phyloP scores from a whole-genome alignment of 257 asterid species.

The Capsicum rhomboideum region DNA sequence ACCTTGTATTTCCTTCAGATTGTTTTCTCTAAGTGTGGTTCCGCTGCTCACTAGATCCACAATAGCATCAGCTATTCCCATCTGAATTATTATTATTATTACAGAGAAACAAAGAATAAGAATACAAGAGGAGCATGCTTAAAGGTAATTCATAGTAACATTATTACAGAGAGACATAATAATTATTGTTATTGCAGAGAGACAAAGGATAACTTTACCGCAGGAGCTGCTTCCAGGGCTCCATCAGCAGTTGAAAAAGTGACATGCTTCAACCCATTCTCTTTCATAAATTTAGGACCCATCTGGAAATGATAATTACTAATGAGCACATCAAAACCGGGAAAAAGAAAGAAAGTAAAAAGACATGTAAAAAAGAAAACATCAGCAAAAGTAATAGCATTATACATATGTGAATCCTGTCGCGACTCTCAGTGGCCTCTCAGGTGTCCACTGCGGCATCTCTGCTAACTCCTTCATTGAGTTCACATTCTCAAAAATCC shows the following conservation, averaged over 20 bases:
- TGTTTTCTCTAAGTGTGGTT: constrained; percentile 85
- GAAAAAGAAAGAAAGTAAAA: not conserved
- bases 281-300: constrained; percentile 88
- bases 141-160: not conserved
- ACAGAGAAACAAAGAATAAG: not conserved
- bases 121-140: not conserved
- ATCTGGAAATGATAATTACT: constrained; percentile 38
- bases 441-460: constrained; percentile 96
- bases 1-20: constrained; percentile 89
- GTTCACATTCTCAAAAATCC: constrained; percentile 86
- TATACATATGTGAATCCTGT: constrained; percentile 91
- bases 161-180: not conserved
- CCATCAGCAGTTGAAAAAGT: constrained; percentile 95
- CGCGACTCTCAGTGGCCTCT: constrained; percentile 94
- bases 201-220: not conserved
- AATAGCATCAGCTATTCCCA: constrained; percentile 99
- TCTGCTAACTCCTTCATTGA: constrained; percentile 76
- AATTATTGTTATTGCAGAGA: not conserved
- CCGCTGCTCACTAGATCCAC: constrained; percentile 99
- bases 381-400: not conserved
- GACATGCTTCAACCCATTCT: constrained; percentile 66
- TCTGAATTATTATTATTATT: constrained; percentile 26
- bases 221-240: constrained; percentile 96
- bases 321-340: not conserved
- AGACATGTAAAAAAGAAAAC: not conserved